Conservation (phyloP, 2,329 filamentous ascomycete species). For the Trichoderma polysporum region DNA sequence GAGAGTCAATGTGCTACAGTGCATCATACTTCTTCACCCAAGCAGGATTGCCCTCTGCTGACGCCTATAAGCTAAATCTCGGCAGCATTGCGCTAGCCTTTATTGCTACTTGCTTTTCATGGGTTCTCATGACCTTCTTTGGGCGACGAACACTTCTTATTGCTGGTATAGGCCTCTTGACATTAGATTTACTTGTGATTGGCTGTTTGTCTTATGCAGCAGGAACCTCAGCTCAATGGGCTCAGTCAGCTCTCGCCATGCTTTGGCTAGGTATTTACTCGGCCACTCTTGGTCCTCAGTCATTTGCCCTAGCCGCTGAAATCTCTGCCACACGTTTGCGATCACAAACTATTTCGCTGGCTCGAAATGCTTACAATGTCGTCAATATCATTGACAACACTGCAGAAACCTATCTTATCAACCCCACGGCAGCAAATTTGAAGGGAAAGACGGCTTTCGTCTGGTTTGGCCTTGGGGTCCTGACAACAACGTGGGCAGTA, state of each 20-base stretch:
- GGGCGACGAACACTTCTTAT: neutral
- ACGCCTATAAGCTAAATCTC: neutral
- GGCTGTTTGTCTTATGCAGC: neutral
- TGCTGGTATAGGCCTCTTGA: neutral
- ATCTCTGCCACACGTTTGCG: neutral
- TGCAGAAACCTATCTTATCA: neutral
- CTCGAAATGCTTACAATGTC: neutral
- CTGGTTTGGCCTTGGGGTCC: neutral
- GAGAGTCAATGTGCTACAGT: neutral
- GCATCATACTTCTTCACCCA: neutral
- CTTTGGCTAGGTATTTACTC: neutral
- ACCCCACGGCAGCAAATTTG: neutral
- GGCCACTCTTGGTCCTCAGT: neutral
- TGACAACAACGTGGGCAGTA: neutral
- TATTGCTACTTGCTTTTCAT: neutral
- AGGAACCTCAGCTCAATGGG: neutral
- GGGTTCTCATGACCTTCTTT: neutral
- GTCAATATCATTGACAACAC: neutral
- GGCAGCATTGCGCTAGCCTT: neutral
- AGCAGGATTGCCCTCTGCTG: neutral
- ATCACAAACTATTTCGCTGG: neutral
- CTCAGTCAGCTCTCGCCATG: neutral
- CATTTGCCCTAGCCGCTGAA: neutral
- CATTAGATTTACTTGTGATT: neutral
- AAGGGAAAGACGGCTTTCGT: conserved; percentile 1